Base-by-base conservation (phyloP, 2,329 filamentous ascomycete species). In the Botrytis elliptica region DNA sequence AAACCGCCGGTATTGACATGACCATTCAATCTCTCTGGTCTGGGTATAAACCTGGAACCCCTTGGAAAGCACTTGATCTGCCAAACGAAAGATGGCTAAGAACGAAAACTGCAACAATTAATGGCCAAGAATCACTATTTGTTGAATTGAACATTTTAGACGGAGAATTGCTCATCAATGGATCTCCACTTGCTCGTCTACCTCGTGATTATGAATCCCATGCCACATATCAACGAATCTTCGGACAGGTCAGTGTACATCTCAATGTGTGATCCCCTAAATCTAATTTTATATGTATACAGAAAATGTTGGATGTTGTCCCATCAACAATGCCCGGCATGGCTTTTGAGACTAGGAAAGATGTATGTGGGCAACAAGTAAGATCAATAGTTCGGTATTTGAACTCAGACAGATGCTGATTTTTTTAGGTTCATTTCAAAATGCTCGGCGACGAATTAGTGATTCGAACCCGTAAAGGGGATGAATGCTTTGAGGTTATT, bases 81-180 rank as follows among this genome's bases (percentile, higher is more conserved):
- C 78, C 79, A 29, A 78, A 77, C 44, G 72, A 82, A n/a, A 77
- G 82, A 52, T 85, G 83, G 83, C 40, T 83, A 1, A 70, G 75
- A 14, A 81, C 76, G 1, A 74, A 59, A 9, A 81, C 79, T 7
- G 70, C 40, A 46, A 40, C 38, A 16, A 14, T 73, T 25, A 29
- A 22, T n/a, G 68, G 67, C 25, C 49, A 59, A 40, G 52, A 40
- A 4, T 44, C 75, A 7, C 75, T 81, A 36, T 9, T 44, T 4
- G 82, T 87, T 5, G 83, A 86, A 40, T 85, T 85, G 75, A 88
- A 88, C 74, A 67, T 88, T 0, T 75, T 91, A 3, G 85, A 83
- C 0, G 88, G 85, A 0, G 82, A 85, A 38, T 79, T 91, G 0
- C 81, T 89, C 0, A 83, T 90, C 0, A 83, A 89, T 73, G 88